A percentile compares a stretch with the other conserved stretches of the same genome.
Evolutionary conservation across 352 stramenopile genomes (phyloP).

Genomic region (Pythium aphanidermatum): DNA sequence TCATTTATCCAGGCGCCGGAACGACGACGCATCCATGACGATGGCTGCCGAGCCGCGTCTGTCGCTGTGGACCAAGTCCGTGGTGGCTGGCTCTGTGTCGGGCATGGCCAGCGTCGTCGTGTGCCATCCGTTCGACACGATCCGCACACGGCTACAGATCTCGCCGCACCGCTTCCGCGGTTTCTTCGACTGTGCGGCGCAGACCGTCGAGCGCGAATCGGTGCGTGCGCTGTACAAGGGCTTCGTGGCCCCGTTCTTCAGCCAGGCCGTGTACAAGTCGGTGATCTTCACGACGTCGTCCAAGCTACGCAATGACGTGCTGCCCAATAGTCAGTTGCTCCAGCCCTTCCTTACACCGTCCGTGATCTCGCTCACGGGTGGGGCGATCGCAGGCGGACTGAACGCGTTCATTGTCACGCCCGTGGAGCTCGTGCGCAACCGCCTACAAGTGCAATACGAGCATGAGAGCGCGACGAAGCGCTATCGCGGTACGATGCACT

Average conservation of each 20-base stretch:
- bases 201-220: slow-evolving; percentile 61
- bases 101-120: slow-evolving; percentile 79
- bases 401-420: slow-evolving; percentile 72
- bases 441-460: slow-evolving; percentile 75
- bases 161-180: slow-evolving; percentile 50
- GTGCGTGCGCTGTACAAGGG: slow-evolving; percentile 74
- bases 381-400: slow-evolving; percentile 54
- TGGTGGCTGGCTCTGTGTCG: slow-evolving; percentile 68
- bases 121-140: slow-evolving; percentile 84
- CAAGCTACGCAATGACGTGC: slow-evolving; percentile 44
- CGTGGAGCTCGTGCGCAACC: slow-evolving; percentile 78
- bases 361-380: slow-evolving; percentile 38
- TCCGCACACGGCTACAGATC: slow-evolving; percentile 82
- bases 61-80: slow-evolving; percentile 57
- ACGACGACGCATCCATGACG: background rate
- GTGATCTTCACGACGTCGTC: slow-evolving; percentile 83
- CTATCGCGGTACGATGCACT: slow-evolving; percentile 56
- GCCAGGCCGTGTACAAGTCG: slow-evolving; percentile 84
- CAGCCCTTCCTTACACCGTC: slow-evolving; percentile 36
- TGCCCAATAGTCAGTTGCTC: slow-evolving; percentile 25
- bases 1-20: slow-evolving; percentile 4
- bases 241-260: slow-evolving; percentile 83
- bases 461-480: slow-evolving; percentile 28
- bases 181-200: slow-evolving; percentile 50
- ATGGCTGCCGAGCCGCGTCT: slow-evolving; percentile 10